Evolutionary conservation across 257 asterid genomes (phyloP).

Genomic region (Ehretia macrophylla): DNA sequence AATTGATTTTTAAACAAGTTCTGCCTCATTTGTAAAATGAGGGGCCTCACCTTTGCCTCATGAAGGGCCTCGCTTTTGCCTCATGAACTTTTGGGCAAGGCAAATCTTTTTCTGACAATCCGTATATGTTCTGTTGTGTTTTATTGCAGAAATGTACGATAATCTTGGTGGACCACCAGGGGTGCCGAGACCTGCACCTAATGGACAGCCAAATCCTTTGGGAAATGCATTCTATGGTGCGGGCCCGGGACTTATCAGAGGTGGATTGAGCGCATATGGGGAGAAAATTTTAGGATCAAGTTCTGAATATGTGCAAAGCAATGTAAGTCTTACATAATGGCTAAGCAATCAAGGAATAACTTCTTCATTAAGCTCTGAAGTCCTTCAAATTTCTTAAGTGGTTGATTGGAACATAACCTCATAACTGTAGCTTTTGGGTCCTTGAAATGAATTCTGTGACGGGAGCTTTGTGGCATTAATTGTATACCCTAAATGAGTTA

Average conservation of each 20-base stretch:
- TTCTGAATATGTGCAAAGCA: constrained; percentile 38
- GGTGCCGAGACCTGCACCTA: constrained; percentile 14
- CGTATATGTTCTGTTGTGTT: too few relatives aligned
- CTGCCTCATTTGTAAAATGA: too few relatives aligned
- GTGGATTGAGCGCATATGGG: constrained; percentile 38
- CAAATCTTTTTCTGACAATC: too few relatives aligned
- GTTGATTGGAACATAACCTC: neutral
- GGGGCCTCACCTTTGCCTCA: too few relatives aligned
- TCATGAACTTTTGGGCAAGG: too few relatives aligned
- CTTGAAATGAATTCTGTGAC: too few relatives aligned
- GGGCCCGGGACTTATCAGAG: constrained; percentile 32
- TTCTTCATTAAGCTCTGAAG: neutral
- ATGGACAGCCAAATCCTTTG: constrained; percentile 28
- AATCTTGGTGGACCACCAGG: constrained; percentile 27
- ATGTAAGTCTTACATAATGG: constrained; percentile 16
- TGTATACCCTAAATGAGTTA: too few relatives aligned
- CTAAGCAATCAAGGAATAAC: neutral
- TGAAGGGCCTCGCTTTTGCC: too few relatives aligned
- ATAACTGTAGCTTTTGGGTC: too few relatives aligned
- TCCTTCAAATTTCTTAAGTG: neutral
- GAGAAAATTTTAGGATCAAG: constrained; percentile 31
- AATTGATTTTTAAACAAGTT: too few relatives aligned
- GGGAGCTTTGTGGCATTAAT: too few relatives aligned
- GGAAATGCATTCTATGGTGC: constrained; percentile 33
- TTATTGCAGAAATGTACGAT: constrained; percentile 28